Conservation (phyloP, 2,329 filamentous ascomycete genomes). For the Colletotrichum costaricense region DNA sequence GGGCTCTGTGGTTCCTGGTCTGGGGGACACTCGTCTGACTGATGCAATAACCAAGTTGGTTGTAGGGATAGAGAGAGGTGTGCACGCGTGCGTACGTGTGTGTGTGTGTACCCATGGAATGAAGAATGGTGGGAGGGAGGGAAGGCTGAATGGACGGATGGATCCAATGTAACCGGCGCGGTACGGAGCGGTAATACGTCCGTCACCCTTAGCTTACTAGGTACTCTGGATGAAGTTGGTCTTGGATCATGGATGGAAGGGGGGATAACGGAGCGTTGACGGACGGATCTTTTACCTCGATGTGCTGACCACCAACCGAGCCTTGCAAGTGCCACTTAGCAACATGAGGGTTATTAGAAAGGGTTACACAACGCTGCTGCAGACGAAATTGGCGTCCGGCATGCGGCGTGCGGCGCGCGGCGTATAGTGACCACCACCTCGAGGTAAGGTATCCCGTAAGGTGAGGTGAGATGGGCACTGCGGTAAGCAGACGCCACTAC, state of each 20-base stretch:
- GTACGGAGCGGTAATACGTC: constrained; percentile 17
- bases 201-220: background rate
- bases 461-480: constrained; percentile 15
- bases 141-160: constrained; percentile 20
- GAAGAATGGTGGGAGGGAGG: constrained; percentile 14
- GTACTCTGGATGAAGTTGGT: background rate
- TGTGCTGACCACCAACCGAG: constrained; percentile 30
- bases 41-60: constrained; percentile 27
- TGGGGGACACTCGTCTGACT: constrained; percentile 25
- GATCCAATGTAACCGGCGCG: constrained; percentile 26
- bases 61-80: background rate
- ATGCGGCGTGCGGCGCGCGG: background rate
- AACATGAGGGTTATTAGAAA: constrained; percentile 15
- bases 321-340: constrained; percentile 20
- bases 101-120: constrained; percentile 24
- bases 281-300: constrained; percentile 11
- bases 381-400: constrained; percentile 23
- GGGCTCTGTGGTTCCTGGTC: constrained; percentile 22
- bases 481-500: constrained; percentile 11
- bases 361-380: constrained; percentile 32
- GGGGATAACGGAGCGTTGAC: constrained; percentile 5
- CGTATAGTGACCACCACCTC: background rate
- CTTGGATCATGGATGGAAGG: background rate
- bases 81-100: background rate
- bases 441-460: background rate